Evolutionary conservation across 495 filamentous ascomycete species (phyloP), one percentile per base, ranked within the genome.

Genomic region (Penicillium crystallinum): DNA sequence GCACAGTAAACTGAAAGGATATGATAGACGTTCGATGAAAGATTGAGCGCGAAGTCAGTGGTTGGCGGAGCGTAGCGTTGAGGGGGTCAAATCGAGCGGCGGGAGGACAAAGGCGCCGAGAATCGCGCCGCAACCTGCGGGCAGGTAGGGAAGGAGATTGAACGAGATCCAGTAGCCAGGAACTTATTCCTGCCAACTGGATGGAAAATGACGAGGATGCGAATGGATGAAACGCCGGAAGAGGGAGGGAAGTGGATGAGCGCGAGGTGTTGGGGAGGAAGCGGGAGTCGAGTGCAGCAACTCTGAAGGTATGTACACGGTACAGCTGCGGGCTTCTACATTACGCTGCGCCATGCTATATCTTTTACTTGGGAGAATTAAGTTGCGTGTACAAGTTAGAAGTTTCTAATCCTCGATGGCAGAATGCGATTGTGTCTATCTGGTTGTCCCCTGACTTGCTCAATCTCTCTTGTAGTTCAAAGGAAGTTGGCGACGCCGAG

Each of bases 91-190:
- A 47, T 64, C 52, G 63, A 62, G 67, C 65, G 62, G 68, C 67
- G 68, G 69, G 56, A 67, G 56, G 65, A 59, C 59, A 64, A 60
- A 65, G 61, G 58, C 65, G 64, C 66, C 64, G 65, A 67, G 61
- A 59, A 59, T 60, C 57, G 66, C 65, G 61, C 64, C 67, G 62
- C 64, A 66, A 55, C 55, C 59, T 58, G 63, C 59, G 64, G 65
- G 57, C 56, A 59, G 39, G 45, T 57, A 55, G 31, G 49, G 48
- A 52, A 54, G 22, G 34, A 47, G 29, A 52, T 53, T 36, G 52
- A 46, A 49, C 43, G 44, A 49, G 49, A 53, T 58, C 55, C 46
- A 65, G 57, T 61, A 52, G 39, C 43, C 56, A 62, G 56, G 57
- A 63, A 37, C 36, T n/a, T 43, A 50, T 41, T 49, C 58, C 55